A percentile compares a stretch with the other conserved stretches of the same genome.
These are phyloP conservation scores for Uronychia binucleata DNA, from an alignment of 73 alveolate species.

Conservation along the genomic window DNA sequence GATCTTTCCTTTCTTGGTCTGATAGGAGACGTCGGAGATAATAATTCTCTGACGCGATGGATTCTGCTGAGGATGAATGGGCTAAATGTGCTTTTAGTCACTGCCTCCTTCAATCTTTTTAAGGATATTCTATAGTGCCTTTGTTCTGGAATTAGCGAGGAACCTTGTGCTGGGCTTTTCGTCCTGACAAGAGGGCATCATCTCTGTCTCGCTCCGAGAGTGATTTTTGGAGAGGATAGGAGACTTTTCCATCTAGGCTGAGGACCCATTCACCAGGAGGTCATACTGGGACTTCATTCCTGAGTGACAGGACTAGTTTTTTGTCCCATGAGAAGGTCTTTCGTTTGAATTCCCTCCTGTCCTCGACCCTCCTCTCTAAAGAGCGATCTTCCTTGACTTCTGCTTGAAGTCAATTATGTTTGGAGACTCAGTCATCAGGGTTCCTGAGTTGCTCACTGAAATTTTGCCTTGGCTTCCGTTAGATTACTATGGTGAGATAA, in stretches of 20 bases:
- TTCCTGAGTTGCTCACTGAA: not conserved
- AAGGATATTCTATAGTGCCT: not conserved
- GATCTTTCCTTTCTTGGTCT: slow-evolving; percentile 19
- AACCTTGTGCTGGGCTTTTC: not conserved
- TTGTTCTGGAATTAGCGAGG: not conserved
- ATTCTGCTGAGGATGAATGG: too few species aligned
- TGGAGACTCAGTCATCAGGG: not conserved
- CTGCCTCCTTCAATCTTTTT: not conserved
- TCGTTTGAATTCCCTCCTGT: not conserved
- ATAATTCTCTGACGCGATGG: not conserved
- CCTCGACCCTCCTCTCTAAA: not conserved
- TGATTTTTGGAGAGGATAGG: not conserved
- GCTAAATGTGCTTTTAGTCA: too few species aligned
- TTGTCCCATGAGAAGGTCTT: not conserved
- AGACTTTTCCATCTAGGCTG: not conserved
- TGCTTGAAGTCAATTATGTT: too few species aligned
- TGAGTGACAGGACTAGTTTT: not conserved
- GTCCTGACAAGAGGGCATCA: not conserved
- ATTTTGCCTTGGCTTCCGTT: not conserved
- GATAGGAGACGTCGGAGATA: not conserved
- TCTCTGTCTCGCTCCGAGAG: not conserved
- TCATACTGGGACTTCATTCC: not conserved
- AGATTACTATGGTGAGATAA: too few species aligned
- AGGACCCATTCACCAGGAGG: not conserved
- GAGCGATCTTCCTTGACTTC: too few species aligned